Evolutionary conservation across 2,329 filamentous ascomycete genomes (phyloP).

Genomic region (Aspergillus novofumigatus): DNA sequence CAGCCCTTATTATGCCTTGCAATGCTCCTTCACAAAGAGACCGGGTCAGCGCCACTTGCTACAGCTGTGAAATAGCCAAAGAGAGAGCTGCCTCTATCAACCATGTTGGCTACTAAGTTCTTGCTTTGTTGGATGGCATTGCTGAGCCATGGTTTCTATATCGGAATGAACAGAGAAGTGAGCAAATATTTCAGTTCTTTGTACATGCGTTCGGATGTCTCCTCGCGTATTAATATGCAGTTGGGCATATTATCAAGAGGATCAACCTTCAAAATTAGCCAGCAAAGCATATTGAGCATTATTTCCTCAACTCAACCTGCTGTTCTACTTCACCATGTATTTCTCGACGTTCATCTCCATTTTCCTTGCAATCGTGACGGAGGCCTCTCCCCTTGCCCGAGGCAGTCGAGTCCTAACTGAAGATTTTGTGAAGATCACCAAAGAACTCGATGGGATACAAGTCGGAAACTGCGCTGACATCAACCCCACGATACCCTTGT

Average conservation of each 20-base stretch:
- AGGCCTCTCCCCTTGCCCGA: not conserved
- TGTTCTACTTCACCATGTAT: not conserved
- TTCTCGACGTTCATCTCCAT: not conserved
- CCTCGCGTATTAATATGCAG: not conserved
- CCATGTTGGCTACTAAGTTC: slow-evolving; percentile 7
- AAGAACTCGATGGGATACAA: not conserved
- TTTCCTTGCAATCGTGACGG: not conserved
- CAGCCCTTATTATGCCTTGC: not conserved
- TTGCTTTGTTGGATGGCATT: slow-evolving; percentile 20
- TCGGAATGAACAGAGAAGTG: not conserved
- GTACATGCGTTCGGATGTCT: not conserved
- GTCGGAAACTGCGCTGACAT: slow-evolving; percentile 22
- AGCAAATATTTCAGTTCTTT: slow-evolving; percentile 4
- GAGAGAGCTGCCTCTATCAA: not conserved
- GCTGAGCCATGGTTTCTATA: slow-evolving; percentile 8
- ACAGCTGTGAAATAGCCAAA: not conserved
- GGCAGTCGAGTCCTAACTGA: not conserved
- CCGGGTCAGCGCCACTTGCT: not conserved
- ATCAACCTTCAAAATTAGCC: not conserved
- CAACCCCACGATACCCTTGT: slow-evolving; percentile 12
- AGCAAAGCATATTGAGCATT: not conserved
- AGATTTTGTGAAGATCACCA: not conserved
- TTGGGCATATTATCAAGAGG: not conserved
- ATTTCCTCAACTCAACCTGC: not conserved
- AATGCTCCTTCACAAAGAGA: not conserved